Evolutionary conservation across 2,329 filamentous ascomycete genomes (phyloP).

Genomic region (Sclerotinia borealis): DNA sequence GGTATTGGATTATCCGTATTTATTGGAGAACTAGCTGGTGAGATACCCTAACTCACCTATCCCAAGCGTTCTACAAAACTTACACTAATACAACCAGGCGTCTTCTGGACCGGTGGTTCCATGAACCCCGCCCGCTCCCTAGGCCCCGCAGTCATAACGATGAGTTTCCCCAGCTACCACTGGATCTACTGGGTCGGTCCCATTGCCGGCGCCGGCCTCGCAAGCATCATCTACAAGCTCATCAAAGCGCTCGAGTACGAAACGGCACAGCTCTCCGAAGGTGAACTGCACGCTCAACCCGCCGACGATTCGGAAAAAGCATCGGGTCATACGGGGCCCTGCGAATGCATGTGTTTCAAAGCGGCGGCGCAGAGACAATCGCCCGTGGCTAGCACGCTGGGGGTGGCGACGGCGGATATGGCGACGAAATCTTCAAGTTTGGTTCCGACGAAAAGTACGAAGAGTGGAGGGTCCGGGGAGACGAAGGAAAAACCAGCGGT

Average conservation of each 20-base stretch:
- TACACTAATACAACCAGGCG: constrained; percentile 27
- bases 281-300: background rate
- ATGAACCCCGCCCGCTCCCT: constrained; percentile 44
- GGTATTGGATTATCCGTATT: constrained; percentile 43
- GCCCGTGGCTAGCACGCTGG: background rate
- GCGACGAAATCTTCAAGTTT: constrained; percentile 1
- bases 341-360: constrained; percentile 13
- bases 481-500: background rate
- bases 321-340: constrained; percentile 6
- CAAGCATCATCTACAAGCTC: constrained; percentile 44
- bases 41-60: background rate
- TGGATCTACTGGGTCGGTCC: constrained; percentile 49
- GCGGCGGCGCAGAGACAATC: background rate
- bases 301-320: constrained; percentile 5
- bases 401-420: background rate
- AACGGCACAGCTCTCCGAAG: constrained; percentile 24
- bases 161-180: constrained; percentile 38
- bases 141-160: constrained; percentile 40
- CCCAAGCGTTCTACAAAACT: background rate
- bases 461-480: background rate
- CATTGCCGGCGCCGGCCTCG: constrained; percentile 43
- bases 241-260: constrained; percentile 48
- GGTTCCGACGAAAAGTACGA: constrained; percentile 1
- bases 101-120: constrained; percentile 43
- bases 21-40: constrained; percentile 37